These are phyloP conservation scores for Aphanoascus verrucosus DNA, from an alignment of 2,329 filamentous ascomycete species.

Conservation along the genomic window DNA sequence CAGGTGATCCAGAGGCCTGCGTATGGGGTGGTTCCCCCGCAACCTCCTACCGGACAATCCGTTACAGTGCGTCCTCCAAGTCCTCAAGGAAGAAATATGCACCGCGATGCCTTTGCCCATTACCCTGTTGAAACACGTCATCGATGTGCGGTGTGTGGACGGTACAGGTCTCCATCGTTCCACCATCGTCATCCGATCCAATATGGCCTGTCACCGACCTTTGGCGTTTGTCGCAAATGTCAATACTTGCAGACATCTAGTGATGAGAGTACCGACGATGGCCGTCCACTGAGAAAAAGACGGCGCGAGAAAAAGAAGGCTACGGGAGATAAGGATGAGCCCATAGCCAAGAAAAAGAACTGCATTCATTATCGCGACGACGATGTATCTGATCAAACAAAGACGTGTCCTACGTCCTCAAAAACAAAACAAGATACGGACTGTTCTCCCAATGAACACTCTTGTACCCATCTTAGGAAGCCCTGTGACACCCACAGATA, in stretches of 20 bases:
- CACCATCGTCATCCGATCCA: constrained; percentile 10
- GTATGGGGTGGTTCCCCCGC: neutral
- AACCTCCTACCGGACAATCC: neutral
- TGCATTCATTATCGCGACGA: neutral
- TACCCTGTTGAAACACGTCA: constrained; percentile 9
- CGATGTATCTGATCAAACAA: neutral
- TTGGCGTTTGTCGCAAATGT: constrained; percentile 13
- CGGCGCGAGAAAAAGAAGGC: neutral
- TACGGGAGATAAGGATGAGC: neutral
- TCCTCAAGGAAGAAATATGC: neutral
- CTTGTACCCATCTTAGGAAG: neutral
- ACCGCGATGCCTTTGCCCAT: neutral
- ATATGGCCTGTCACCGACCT: neutral
- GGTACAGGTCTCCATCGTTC: constrained; percentile 14
- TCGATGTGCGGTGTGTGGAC: constrained; percentile 13
- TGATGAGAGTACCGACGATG: constrained; percentile 6
- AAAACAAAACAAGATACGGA: neutral
- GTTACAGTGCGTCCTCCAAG: neutral
- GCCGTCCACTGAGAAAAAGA: neutral
- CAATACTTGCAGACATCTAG: constrained; percentile 9
- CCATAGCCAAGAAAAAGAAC: neutral
- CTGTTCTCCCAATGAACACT: neutral
- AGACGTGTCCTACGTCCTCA: neutral
- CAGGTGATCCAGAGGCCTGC: neutral
- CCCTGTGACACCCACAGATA: neutral